Base-by-base conservation (phyloP, 495 filamentous ascomycete genomes). In the Articulospora tetracladia region DNA sequence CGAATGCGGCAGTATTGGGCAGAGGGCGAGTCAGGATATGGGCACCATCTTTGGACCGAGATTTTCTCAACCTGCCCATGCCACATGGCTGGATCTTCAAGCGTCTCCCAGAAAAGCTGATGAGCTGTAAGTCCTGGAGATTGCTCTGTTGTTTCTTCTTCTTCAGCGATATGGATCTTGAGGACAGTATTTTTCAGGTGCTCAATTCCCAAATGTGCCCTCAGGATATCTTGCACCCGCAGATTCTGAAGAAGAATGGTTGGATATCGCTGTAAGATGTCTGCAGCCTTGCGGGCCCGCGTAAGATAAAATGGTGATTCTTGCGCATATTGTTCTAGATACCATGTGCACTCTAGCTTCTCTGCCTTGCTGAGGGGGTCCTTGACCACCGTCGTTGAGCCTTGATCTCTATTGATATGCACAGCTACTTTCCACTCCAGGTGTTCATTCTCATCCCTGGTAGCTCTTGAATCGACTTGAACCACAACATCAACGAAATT, bases 291-390 rank as follows among this genome's bases (percentile, higher is more conserved):
- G 24, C 36, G 19, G 44, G 53, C 53, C 23, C 30, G n/a, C 17
- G 39, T 32, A 19, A 56, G 19, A 11, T 28, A 56, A 56, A 41
- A 56, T 17, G 53, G 53, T 32, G 25, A 56, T 3, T 24, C 3
- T 46, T 49, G 15, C 20, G 48, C 55, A n/a, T 57, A 57, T 57
- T 57, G 19, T 57, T 57, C 55, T 36, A 57, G 55, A 28, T 57
- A 57, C 55, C 55, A 57, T 27, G 36, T 36, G 41, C 55, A 57
- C 13, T 22, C 27, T 13, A 25, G 30, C 41, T 39, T 48, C 32
- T 57, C 36, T 48, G 47, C 55, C 24, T 19, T 24, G 44, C 41
- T 49, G 41, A 57, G 55, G 48, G 55, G 55, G 41, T 57, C 55
- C 28, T 25, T 46, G 1, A 34, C 30, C n/a, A n/a, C n/a, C n/a